These are phyloP conservation scores for Teunomyces panamensis DNA, from an alignment of 805 yeast genomes.

Conservation along the genomic window DNA sequence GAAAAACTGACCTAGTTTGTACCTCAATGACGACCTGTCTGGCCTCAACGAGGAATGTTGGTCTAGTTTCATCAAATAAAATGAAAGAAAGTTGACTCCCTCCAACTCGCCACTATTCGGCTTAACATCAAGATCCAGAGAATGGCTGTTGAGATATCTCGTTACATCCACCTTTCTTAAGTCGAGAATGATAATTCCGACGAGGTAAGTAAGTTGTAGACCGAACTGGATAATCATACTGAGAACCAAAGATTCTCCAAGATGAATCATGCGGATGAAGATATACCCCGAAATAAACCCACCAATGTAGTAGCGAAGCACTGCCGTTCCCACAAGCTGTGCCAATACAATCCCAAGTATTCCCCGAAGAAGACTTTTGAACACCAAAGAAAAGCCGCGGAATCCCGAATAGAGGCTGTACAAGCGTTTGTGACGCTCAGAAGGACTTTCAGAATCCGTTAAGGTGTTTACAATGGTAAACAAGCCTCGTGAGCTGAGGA, in stretches of 20 bases:
- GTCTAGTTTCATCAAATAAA: constrained; percentile 17
- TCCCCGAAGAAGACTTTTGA: constrained; percentile 20
- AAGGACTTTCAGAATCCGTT: constrained; percentile 19
- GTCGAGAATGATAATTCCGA: constrained; percentile 67
- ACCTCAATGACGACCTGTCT: constrained; percentile 17
- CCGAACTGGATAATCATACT: constrained; percentile 57
- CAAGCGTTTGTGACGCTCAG: constrained; percentile 22
- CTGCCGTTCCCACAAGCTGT: constrained; percentile 4
- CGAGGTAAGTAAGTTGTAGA: constrained; percentile 61
- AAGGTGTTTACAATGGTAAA: constrained; percentile 26
- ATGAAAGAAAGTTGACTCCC: constrained; percentile 23
- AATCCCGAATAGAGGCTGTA: constrained; percentile 29
- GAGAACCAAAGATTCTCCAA: constrained; percentile 26
- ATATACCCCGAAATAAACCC: constrained; percentile 13
- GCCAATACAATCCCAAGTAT: constrained; percentile 12
- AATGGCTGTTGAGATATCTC: constrained; percentile 34
- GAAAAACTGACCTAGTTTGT: constrained; percentile 31
- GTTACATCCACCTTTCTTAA: constrained; percentile 59
- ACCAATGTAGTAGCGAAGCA: constrained; percentile 11
- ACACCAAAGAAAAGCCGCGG: constrained; percentile 23
- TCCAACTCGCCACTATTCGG: constrained; percentile 16
- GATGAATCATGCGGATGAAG: constrained; percentile 16
- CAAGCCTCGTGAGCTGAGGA: constrained; percentile 30
- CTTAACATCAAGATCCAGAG: constrained; percentile 3
- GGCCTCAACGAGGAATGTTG: constrained; percentile 13